Evolutionary conservation across 1,284 basidiomycete genomes (phyloP), one percentile per base, ranked within the genome.

Genomic region (Neotropicomus parvogracilis): DNA sequence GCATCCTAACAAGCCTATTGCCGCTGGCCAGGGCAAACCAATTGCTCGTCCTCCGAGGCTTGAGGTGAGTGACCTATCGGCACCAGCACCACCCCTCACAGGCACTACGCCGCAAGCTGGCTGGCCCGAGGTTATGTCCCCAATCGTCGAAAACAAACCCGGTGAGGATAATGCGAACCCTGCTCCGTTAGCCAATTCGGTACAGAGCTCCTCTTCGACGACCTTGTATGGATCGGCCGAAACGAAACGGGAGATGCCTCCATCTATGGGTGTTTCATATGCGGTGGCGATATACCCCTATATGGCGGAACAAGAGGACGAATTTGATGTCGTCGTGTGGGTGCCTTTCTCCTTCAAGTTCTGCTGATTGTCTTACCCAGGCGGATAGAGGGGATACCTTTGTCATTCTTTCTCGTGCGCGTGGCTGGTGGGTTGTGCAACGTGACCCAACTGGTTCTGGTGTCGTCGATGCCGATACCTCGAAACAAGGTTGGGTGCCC

Each of bases 361-460:
- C 16, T 53, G 28, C 27, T 44, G 6, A 20, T 5, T 48, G 48
- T 50, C 55, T 60, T 35, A 60, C 44, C 8, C 36, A 33, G 42
- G 38, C 27, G 14, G 44, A 4, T 55, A 92, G 87, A 28, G 88
- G 88, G 29, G 88, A 94, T 62, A 91, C 91, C 0, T 98, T 97
- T 68, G 83, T 97, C 56, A 95, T 98, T 60, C 74, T 97, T 46
- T 91, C 90, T 50, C 86, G 95, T 54, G 88, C 93, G 13, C 87
- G 95, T 53, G 97, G 97, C 0, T 99, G 97, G 97, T 99, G 95
- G 93, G 90, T 97, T 29, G 95, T 99, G 3, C 94, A 98, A 64
- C 83, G 91, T 28, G 97, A 99, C 66, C 86, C 88, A 19, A 83
- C 82, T 38, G 94, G 93, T 2, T 79, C 83, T 6, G 94, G 94